phyloP scores from a whole-genome alignment of 2,329 filamentous ascomycete species.

The Pseudogymnoascus sp. region DNA sequence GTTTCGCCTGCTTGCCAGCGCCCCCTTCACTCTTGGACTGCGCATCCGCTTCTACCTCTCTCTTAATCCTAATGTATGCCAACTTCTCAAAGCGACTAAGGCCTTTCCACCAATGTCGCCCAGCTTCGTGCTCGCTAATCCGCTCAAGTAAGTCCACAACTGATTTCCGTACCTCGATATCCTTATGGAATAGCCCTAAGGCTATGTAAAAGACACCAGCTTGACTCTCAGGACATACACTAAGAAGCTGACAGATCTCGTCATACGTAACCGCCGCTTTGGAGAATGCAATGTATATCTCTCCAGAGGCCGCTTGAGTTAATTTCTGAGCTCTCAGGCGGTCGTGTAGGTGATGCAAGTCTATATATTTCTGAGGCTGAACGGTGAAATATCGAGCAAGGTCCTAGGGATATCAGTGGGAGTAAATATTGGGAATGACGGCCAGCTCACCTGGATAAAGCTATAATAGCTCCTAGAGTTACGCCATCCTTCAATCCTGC shows the following conservation, averaged over 20 bases:
- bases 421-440: conserved; percentile 10
- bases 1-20: not conserved
- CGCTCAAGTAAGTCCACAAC: conserved; percentile 75
- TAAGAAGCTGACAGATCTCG: conserved; percentile 76
- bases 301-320: conserved; percentile 63
- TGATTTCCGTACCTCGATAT: conserved; percentile 66
- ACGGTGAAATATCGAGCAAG: not conserved
- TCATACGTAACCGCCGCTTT: conserved; percentile 71
- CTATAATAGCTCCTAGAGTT: conserved; percentile 93
- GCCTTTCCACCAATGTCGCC: conserved; percentile 83
- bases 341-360: conserved; percentile 88
- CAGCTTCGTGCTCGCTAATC: conserved; percentile 78
- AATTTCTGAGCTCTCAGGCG: conserved; percentile 77
- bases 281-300: conserved; percentile 76
- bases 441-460: conserved; percentile 66
- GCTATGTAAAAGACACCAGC: conserved; percentile 86
- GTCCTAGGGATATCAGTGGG: not conserved
- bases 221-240: conserved; percentile 75
- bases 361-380: conserved; percentile 56
- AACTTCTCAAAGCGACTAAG: conserved; percentile 83
- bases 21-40: not conserved
- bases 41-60: conserved; percentile 50
- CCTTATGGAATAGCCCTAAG: conserved; percentile 85
- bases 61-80: conserved; percentile 70
- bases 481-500: conserved; percentile 92